Evolutionary conservation across 2,329 filamentous ascomycete genomes (phyloP).

Genomic region (Curvularia hawaiiensis): DNA sequence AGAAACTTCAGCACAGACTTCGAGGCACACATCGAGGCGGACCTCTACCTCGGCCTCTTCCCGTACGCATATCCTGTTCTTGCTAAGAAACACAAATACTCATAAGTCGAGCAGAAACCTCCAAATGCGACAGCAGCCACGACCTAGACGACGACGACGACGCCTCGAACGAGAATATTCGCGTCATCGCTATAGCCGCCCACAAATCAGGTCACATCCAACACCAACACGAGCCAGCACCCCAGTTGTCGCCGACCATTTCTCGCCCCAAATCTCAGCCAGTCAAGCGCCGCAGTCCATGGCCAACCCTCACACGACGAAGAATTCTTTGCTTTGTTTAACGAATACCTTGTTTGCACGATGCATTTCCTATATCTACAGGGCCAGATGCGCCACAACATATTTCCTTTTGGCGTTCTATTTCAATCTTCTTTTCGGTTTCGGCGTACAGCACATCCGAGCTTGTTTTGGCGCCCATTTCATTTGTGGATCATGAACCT

Average conservation of each 20-base stretch:
- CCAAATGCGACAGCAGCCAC: conserved; percentile 7
- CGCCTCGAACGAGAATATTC: conserved; percentile 6
- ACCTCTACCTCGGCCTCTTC: conserved; percentile 16
- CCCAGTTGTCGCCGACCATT: background rate
- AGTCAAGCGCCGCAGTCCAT: conserved; percentile 11
- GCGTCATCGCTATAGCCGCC: conserved; percentile 2
- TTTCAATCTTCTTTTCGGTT: too few relatives aligned
- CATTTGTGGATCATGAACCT: conserved; percentile 7
- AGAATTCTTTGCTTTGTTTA: conserved; percentile 18
- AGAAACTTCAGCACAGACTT: conserved; percentile 5
- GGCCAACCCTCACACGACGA: conserved; percentile 10
- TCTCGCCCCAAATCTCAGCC: conserved; percentile 7
- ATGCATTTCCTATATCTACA: background rate
- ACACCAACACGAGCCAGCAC: conserved; percentile 3
- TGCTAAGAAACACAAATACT: background rate
- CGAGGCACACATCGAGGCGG: conserved; percentile 13
- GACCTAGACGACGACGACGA: conserved; percentile 4
- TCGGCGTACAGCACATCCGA: too few relatives aligned
- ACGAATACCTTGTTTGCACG: background rate
- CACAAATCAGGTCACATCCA: conserved; percentile 1
- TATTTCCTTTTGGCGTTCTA: background rate
- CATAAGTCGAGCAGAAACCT: conserved; percentile 5
- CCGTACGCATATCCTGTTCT: conserved; percentile 3
- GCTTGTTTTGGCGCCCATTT: conserved; percentile 1
- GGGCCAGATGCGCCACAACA: background rate